Conservation (phyloP, 177 flowering plant genomes). For the Vitis hybrid region DNA sequence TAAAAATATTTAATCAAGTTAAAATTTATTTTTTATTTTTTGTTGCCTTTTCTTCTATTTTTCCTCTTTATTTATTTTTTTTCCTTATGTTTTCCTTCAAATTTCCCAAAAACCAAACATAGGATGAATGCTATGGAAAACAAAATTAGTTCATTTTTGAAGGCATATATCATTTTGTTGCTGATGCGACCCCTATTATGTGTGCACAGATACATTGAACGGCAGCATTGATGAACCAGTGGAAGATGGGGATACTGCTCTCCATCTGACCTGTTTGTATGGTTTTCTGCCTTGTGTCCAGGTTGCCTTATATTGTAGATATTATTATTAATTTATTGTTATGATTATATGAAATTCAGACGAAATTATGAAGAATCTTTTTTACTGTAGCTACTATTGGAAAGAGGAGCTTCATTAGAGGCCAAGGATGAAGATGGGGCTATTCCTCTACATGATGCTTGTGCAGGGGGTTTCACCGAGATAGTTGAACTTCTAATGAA, state of each 20-base stretch:
- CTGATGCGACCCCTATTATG: not conserved
- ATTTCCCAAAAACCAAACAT: too few relatives aligned
- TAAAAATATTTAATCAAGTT: too few relatives aligned
- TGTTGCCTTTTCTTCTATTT: not conserved
- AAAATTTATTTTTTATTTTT: too few relatives aligned
- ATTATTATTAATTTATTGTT: not conserved
- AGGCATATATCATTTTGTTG: not conserved
- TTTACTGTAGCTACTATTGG: slow-evolving; percentile 63
- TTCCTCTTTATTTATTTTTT: not conserved
- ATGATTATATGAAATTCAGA: not conserved
- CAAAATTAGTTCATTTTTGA: too few relatives aligned
- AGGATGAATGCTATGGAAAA: too few relatives aligned
- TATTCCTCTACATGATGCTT: slow-evolving; percentile 94
- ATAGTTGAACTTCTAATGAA: slow-evolving; percentile 63
- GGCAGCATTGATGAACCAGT: slow-evolving; percentile 81
- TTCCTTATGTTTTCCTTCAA: not conserved
- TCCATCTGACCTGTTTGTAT: slow-evolving; percentile 86
- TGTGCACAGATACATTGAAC: slow-evolving; percentile 55
- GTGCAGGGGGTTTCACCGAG: slow-evolving; percentile 85
- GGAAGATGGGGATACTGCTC: slow-evolving; percentile 91
- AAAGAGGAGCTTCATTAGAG: slow-evolving; percentile 81
- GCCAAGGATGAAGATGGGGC: slow-evolving; percentile 90
- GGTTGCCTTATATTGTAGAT: slow-evolving; percentile 32
- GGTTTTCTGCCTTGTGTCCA: slow-evolving; percentile 75
- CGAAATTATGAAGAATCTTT: not conserved